Conservation (phyloP, 495 filamentous ascomycete species). For the Podospora fimiseda region DNA sequence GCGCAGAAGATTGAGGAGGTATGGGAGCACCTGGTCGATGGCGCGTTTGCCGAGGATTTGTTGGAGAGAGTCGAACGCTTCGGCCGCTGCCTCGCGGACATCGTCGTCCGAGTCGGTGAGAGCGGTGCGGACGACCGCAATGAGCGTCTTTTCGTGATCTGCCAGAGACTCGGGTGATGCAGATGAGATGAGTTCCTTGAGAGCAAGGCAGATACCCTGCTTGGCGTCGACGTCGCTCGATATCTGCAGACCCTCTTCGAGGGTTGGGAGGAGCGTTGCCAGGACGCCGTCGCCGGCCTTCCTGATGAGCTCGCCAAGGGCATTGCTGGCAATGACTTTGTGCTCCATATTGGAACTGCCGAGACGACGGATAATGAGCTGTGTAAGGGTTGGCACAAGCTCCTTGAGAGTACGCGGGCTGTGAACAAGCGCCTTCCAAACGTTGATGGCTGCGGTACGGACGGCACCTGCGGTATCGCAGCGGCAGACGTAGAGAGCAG, state of each 20-base stretch:
- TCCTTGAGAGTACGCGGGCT: conserved; percentile 91
- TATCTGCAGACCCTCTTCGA: conserved; percentile 85
- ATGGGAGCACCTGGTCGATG: conserved; percentile 89
- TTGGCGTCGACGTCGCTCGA: conserved; percentile 89
- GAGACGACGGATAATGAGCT: conserved; percentile 88
- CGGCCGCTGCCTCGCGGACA: conserved; percentile 90
- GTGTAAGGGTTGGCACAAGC: conserved; percentile 85
- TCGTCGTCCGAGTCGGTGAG: conserved; percentile 84
- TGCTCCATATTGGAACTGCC: conserved; percentile 97
- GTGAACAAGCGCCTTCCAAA: conserved; percentile 96
- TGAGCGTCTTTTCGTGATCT: conserved; percentile 90
- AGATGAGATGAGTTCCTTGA: conserved; percentile 89
- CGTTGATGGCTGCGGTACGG: conserved; percentile 78
- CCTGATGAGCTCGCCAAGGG: conserved; percentile 89
- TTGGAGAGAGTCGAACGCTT: conserved; percentile 93
- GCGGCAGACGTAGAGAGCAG: conserved; percentile 92
- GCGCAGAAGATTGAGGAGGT: conserved; percentile 80
- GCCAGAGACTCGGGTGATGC: conserved; percentile 83
- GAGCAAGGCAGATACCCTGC: conserved; percentile 94
- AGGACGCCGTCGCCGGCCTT: conserved; percentile 94
- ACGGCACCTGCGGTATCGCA: conserved; percentile 94
- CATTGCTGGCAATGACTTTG: conserved; percentile 95
- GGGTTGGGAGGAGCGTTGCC: conserved; percentile 76
- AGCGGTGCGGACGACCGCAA: conserved; percentile 88
- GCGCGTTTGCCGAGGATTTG: conserved; percentile 88